Base-by-base conservation (phyloP, 768 basidiomycete genomes). In the Mycena latifolia region DNA sequence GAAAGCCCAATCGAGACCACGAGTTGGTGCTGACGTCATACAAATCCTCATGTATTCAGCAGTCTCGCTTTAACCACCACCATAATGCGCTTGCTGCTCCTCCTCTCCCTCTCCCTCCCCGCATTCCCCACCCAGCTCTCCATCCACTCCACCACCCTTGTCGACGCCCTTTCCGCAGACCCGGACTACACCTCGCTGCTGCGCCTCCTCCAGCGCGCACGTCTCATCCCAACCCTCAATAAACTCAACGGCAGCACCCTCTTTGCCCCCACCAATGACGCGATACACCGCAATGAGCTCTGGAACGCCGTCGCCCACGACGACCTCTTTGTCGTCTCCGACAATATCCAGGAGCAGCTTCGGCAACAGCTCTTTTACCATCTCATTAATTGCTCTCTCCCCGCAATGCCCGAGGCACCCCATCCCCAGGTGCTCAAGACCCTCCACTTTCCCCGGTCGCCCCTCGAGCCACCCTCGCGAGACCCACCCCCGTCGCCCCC, bases 181-280 rank as follows among this genome's bases (percentile, higher is more conserved):
- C 80, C 88, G 2, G 91, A 97, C 77, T 96, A 94, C 74, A 81
- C 88, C 1, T 89, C 88, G 29, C 82, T 98, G 20, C 79, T 99
- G 20, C 75, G 75, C 24, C 87, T 98, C 17, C 84, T 99, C 14
- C 95, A 97, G 76, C 86, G 88, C 17, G 86, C 97, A 5, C 89
- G 90, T 65, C 90, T 99, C 67, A 89, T 99, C 58, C 98, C 98
- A 2, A 94, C 94, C 8, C 85, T 99, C 69, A 98, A 97, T 77
- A 88, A 83, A 69, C 89, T 99, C 69, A 89, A 92, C 63, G 88
- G 83, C 43, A 86, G 86, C 75, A 98, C 98, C 28, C 77, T 99
- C 51, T 99, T 98, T 73, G 98, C 98, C 2, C 98, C 98, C 2
- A 98, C 94, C 22, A 96, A 99, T 79, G 90, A 94, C 63, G 98